Conservation (phyloP, 371 early-diverging fungal genomes). For the Circinella umbellata region DNA sequence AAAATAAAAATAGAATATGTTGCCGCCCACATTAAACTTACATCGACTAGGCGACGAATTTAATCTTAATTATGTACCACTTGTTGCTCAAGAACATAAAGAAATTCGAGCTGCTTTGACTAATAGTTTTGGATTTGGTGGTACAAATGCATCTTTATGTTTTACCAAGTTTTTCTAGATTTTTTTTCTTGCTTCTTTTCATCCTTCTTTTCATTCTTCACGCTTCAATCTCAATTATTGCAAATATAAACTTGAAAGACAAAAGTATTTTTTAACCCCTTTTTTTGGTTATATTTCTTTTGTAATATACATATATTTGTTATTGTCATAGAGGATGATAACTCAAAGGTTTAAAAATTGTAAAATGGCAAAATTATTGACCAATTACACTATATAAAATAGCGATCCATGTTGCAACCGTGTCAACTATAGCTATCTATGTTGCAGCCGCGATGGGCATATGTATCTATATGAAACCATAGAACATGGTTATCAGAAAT, state of each 20-base stretch:
- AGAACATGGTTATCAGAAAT: too few species aligned
- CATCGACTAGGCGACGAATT: slow-evolving; percentile 67
- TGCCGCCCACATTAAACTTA: slow-evolving; percentile 90
- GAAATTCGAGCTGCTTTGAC: slow-evolving; percentile 76
- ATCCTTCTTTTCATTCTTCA: background rate
- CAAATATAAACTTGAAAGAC: background rate
- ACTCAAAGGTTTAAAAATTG: slow-evolving; percentile 79
- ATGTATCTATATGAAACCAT: too few species aligned
- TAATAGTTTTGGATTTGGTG: slow-evolving; percentile 98
- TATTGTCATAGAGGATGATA: slow-evolving; percentile 79
- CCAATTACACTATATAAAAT: too few species aligned
- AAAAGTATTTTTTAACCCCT: background rate
- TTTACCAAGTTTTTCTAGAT: slow-evolving; percentile 58
- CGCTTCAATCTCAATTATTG: background rate
- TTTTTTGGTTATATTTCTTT: background rate
- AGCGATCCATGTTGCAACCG: too few species aligned
- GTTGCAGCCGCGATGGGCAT: too few species aligned
- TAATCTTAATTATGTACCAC: slow-evolving; percentile 79
- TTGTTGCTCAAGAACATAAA: slow-evolving; percentile 58
- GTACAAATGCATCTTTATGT: slow-evolving; percentile 89
- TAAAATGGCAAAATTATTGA: slow-evolving; percentile 75
- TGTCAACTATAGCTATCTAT: too few species aligned
- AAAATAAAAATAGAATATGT: slow-evolving; percentile 45
- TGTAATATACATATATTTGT: background rate
- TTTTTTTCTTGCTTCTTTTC: background rate